A percentile compares a stretch with the other conserved stretches of the same genome.
These are phyloP conservation scores for Starmerella sirachaensis DNA, from an alignment of 805 yeast species.

Conservation along the genomic window DNA sequence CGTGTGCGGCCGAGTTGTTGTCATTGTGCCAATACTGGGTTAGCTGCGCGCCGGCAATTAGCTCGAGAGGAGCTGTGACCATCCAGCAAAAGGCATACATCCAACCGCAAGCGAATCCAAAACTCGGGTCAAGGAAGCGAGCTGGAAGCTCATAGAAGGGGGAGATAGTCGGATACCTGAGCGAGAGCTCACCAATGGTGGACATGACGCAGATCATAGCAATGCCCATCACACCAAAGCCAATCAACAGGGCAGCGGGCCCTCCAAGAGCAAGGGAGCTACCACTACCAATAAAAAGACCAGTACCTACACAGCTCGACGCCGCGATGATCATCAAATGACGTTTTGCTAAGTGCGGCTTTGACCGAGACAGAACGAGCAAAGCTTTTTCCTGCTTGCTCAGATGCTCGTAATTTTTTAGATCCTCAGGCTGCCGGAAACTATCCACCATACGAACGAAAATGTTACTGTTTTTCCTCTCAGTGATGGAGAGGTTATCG, in stretches of 20 bases:
- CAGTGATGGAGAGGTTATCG: neutral
- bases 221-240: constrained; percentile 48
- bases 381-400: constrained; percentile 20
- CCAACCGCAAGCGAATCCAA: constrained; percentile 61
- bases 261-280: constrained; percentile 45
- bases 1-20: constrained; percentile 28
- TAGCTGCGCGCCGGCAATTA: constrained; percentile 44
- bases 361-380: constrained; percentile 30
- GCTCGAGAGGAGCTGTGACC: constrained; percentile 47
- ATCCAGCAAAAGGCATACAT: constrained; percentile 50
- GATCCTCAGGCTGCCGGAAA: constrained; percentile 27
- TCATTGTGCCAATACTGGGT: constrained; percentile 40
- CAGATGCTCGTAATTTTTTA: constrained; percentile 13
- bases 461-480: constrained; percentile 4
- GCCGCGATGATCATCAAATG: constrained; percentile 65
- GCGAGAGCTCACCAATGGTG: constrained; percentile 58
- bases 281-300: constrained; percentile 58
- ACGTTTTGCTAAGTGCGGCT: constrained; percentile 32
- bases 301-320: constrained; percentile 75
- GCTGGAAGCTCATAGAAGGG: constrained; percentile 45
- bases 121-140: constrained; percentile 47
- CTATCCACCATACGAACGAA: constrained; percentile 13
- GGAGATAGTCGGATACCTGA: constrained; percentile 43
- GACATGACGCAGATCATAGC: constrained; percentile 49
- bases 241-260: constrained; percentile 49